Conservation (phyloP, 2,329 filamentous ascomycete genomes). For the Epichloe sibirici region DNA sequence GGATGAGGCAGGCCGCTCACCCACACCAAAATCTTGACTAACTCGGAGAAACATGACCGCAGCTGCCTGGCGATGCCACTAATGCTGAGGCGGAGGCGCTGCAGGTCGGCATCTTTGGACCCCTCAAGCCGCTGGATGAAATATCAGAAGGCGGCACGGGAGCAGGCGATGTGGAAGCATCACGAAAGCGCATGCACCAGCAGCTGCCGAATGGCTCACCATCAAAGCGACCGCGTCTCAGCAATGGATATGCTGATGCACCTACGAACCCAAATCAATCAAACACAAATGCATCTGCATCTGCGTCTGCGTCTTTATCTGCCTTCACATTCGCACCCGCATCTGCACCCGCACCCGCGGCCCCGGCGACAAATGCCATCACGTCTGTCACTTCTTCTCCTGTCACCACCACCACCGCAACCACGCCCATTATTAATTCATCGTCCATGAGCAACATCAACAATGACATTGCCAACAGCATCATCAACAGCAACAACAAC, state of each 20-base stretch:
- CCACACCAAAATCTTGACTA: background rate
- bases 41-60: conserved; percentile 8
- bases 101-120: conserved; percentile 45
- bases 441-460: background rate
- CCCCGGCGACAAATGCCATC: conserved; percentile 21
- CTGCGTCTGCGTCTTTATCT: conserved; percentile 8
- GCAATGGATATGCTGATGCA: conserved; percentile 49
- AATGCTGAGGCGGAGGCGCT: conserved; percentile 33
- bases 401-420: background rate
- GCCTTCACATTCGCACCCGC: conserved; percentile 12
- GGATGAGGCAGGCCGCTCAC: too few relatives aligned
- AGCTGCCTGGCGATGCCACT: conserved; percentile 35
- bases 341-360: conserved; percentile 19
- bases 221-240: conserved; percentile 46
- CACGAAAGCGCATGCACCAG: conserved; percentile 38
- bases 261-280: conserved; percentile 15
- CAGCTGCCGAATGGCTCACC: conserved; percentile 41
- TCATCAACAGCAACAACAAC: conserved; percentile 15
- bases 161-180: conserved; percentile 27
- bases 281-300: conserved; percentile 18
- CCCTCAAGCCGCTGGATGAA: conserved; percentile 32
- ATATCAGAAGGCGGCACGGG: conserved; percentile 23
- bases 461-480: background rate
- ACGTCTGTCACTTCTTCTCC: background rate
- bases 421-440: background rate